Percentiles rank a stretch among this genome's conserved stretches.
phyloP scores from a whole-genome alignment of 129 eudicot genomes.

The Solidago caesia region DNA sequence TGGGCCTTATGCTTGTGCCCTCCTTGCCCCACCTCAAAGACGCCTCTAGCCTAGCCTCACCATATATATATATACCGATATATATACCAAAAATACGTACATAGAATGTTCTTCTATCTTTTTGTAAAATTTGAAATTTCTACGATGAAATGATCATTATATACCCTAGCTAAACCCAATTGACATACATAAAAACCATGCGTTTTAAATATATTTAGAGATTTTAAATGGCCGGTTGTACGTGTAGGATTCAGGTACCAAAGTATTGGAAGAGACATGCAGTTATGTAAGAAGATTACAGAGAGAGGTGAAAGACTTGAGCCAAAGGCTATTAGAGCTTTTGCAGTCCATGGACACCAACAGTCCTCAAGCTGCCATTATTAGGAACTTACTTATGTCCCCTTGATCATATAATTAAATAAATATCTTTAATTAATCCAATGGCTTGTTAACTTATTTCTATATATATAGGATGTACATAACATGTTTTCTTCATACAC shows the following conservation, averaged over 20 bases:
- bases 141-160: too few relatives aligned
- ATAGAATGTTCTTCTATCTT: too few relatives aligned
- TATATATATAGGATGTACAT: too few relatives aligned
- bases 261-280: slow-evolving; percentile 90
- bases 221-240: neutral
- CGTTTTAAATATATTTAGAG: neutral
- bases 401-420: neutral
- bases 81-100: too few relatives aligned
- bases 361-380: slow-evolving; percentile 84
- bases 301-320: slow-evolving; percentile 77
- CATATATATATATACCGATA: too few relatives aligned
- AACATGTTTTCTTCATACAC: too few relatives aligned
- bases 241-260: slow-evolving; percentile 21
- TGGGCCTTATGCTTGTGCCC: too few relatives aligned
- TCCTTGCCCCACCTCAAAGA: too few relatives aligned
- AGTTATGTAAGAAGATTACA: slow-evolving; percentile 82
- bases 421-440: neutral
- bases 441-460: neutral
- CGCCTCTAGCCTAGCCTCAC: too few relatives aligned
- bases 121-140: too few relatives aligned
- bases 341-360: slow-evolving; percentile 69
- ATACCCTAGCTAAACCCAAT: too few relatives aligned
- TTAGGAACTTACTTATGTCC: slow-evolving; percentile 79
- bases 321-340: slow-evolving; percentile 80
- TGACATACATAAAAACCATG: too few relatives aligned